Evolutionary conservation across 306 rosid species (phyloP), one percentile per base, ranked within the genome.

Genomic region (Prunus mongolica): DNA sequence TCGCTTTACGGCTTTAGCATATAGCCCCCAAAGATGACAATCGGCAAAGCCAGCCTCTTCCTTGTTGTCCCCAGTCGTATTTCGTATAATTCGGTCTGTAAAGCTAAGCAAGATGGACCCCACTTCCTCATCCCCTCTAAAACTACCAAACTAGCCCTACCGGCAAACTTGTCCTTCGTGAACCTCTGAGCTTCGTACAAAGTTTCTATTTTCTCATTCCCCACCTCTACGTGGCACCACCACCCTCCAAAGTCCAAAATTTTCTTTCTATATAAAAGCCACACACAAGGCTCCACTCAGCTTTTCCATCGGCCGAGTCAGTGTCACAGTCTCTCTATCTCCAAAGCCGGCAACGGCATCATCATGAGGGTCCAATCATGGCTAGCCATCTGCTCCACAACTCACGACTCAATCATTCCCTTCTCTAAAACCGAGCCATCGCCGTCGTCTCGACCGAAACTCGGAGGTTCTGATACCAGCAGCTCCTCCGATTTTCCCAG

Each of bases 291-390:
- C 24, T 54, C 25, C 44, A 18, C 5, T 3, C 51, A 2, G 57
- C 41, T 34, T 52, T 65, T 44, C 44, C 1, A 38, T 38, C 44
- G 9, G 2, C 41, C 41, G 41, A 0, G 9, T 7, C 44, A 38
- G 8, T 38, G 9, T 8, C 9, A 38, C 9, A 6, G 9, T 38
- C 9, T 38, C 44, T 16, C 65, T 22, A 14, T 60, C 41, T 24
- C 30, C 4, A 4, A 50, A 8, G 3, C 2, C 56, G 25, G 1
- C 58, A 72, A 63, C 67, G 13, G 10, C 67, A n/a, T 14, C 27
- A 20, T 4, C 84, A 89, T 85, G 93, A 52, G 77, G 78, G n/a
- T 80, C 65, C 76, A 16, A 10, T 65, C 67, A n/a, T 85, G 86
- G 86, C 66, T 84, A 16, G 51, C 79, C 8, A 72, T 83, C 71